Evolutionary conservation across 768 basidiomycete species (phyloP).

Genomic region (Candolleomyces aberdarensis): DNA sequence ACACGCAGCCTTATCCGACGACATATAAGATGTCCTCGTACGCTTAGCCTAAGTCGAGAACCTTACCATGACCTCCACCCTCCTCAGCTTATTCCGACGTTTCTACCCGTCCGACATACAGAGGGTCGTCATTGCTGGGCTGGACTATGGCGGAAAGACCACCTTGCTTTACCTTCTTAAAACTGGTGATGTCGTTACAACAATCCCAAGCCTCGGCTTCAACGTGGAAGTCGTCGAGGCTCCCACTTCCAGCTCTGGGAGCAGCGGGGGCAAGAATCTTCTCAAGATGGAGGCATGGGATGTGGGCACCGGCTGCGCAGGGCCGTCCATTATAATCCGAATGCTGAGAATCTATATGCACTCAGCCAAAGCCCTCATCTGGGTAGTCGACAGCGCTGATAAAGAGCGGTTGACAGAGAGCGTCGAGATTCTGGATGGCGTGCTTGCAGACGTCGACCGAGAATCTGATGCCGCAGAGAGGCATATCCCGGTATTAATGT

Average conservation of each 20-base stretch:
- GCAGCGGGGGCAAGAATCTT: slow-evolving; percentile 19
- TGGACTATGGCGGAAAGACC: slow-evolving; percentile 42
- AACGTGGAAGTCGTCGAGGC: slow-evolving; percentile 55
- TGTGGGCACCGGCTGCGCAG: slow-evolving; percentile 52
- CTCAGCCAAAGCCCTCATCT: slow-evolving; percentile 54
- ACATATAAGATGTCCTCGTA: too few species aligned
- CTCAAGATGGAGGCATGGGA: slow-evolving; percentile 60
- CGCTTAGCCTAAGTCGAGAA: too few species aligned
- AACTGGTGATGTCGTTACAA: slow-evolving; percentile 33
- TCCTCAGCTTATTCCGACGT: slow-evolving; percentile 28
- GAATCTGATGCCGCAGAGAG: slow-evolving; percentile 4
- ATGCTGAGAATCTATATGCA: slow-evolving; percentile 21
- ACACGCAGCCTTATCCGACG: too few species aligned
- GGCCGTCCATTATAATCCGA: slow-evolving; percentile 35
- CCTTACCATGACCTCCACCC: slow-evolving; percentile 15
- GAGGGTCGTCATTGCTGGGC: slow-evolving; percentile 32
- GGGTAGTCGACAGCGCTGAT: slow-evolving; percentile 55
- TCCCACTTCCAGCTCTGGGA: slow-evolving; percentile 7
- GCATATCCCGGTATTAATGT: slow-evolving; percentile 33
- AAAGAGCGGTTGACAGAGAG: slow-evolving; percentile 49
- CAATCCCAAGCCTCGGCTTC: slow-evolving; percentile 44
- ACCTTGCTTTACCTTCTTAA: slow-evolving; percentile 45
- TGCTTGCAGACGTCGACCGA: slow-evolving; percentile 25
- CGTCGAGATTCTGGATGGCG: slow-evolving; percentile 41
- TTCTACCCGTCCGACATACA: slow-evolving; percentile 19